A percentile compares a stretch with the other conserved stretches of the same genome.
phyloP scores from a whole-genome alignment of 768 basidiomycete genomes.

The Boletellus ananiceps region DNA sequence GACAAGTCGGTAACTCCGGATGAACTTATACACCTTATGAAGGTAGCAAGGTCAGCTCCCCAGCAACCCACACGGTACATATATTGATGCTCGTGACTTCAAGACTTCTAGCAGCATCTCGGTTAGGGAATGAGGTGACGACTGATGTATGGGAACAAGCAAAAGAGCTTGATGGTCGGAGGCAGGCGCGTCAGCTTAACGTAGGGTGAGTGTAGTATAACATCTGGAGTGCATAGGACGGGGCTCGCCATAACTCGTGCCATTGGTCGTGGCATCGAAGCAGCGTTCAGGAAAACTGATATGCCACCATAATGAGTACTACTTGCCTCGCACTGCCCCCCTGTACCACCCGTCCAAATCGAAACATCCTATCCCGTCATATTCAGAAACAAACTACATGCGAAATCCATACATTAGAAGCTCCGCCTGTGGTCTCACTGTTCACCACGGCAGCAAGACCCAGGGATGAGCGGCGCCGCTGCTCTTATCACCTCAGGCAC shows the following conservation, averaged over 20 bases:
- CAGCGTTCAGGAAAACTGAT: not conserved
- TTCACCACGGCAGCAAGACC: not conserved
- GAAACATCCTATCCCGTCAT: slow-evolving; percentile 1
- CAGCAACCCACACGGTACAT: not conserved
- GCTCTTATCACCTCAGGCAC: slow-evolving; percentile 21
- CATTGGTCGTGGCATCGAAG: not conserved
- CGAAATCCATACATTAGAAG: not conserved
- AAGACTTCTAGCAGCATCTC: slow-evolving; percentile 62
- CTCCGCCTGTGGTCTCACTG: not conserved
- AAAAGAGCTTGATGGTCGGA: slow-evolving; percentile 52
- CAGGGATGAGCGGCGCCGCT: slow-evolving; percentile 13
- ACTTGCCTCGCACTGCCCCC: not conserved
- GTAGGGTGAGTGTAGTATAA: slow-evolving; percentile 1
- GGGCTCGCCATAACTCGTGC: not conserved
- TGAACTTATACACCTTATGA: slow-evolving; percentile 64
- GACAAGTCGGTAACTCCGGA: slow-evolving; percentile 44
- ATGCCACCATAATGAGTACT: slow-evolving; percentile 1
- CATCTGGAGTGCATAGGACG: not conserved
- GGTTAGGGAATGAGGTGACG: slow-evolving; percentile 52
- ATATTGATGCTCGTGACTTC: slow-evolving; percentile 5
- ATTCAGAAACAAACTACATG: slow-evolving; percentile 13
- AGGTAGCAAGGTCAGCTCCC: slow-evolving; percentile 56
- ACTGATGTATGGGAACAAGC: slow-evolving; percentile 58
- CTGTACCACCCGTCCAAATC: slow-evolving; percentile 6
- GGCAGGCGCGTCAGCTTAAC: slow-evolving; percentile 25